Evolutionary conservation across 805 yeast genomes (phyloP).

Genomic region (Phaffomyces opuntiae): DNA sequence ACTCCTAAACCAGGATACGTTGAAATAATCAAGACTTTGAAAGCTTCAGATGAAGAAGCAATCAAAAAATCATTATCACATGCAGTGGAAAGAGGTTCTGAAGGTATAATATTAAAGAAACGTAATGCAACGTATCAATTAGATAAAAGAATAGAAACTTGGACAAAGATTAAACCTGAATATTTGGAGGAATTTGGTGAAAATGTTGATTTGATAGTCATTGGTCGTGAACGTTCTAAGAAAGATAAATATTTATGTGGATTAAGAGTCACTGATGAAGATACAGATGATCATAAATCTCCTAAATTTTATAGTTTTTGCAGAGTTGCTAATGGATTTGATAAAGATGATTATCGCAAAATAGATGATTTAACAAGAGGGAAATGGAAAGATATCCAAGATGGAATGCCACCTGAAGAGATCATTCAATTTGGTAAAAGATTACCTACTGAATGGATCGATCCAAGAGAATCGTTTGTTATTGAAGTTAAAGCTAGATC

Average conservation of each 20-base stretch:
- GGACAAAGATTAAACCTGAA: constrained; percentile 92
- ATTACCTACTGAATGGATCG: constrained; percentile 69
- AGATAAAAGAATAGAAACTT: constrained; percentile 54
- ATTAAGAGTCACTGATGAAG: constrained; percentile 38
- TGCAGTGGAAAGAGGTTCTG: constrained; percentile 60
- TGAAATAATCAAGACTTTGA: constrained; percentile 37
- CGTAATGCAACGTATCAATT: constrained; percentile 50
- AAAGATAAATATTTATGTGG: constrained; percentile 74
- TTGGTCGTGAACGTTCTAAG: constrained; percentile 70
- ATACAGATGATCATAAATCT: constrained; percentile 12
- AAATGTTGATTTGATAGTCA: constrained; percentile 68
- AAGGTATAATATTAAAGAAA: constrained; percentile 77
- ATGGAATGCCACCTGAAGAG: constrained; percentile 33
- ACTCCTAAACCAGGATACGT: constrained; percentile 34
- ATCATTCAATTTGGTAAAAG: constrained; percentile 49
- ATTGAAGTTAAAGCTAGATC: constrained; percentile 80
- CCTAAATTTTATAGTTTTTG: constrained; percentile 58
- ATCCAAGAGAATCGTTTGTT: constrained; percentile 71
- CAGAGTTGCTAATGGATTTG: constrained; percentile 79
- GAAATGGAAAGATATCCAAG: constrained; percentile 48
- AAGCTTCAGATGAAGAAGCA: constrained; percentile 40
- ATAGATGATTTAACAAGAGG: constrained; percentile 52
- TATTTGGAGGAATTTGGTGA: constrained; percentile 83
- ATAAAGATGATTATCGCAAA: constrained; percentile 49
- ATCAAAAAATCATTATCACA: constrained; percentile 48